phyloP scores from a whole-genome alignment of 805 yeast genomes.

The Myxozyma udenii region DNA sequence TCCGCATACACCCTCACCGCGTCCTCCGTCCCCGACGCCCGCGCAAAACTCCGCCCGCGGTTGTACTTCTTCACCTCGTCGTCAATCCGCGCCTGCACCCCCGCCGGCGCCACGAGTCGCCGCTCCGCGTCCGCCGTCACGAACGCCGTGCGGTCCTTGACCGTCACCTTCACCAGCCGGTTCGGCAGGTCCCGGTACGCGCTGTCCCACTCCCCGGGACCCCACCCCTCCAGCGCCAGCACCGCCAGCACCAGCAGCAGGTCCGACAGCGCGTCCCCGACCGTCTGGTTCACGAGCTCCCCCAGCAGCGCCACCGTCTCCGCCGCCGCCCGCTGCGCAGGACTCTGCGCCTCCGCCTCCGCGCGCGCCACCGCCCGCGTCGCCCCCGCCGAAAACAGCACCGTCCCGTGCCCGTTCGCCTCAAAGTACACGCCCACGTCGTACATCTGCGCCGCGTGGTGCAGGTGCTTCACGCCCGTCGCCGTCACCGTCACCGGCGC shows the following conservation, averaged over 20 bases:
- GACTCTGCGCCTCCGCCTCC: constrained; percentile 40
- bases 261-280: constrained; percentile 98
- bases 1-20: constrained; percentile 96
- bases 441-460: constrained; percentile 76
- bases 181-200: constrained; percentile 86
- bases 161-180: constrained; percentile 73
- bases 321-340: constrained; percentile 50
- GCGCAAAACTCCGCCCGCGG: constrained; percentile 81
- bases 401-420: constrained; percentile 99
- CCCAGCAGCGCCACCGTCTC: constrained; percentile 58
- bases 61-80: constrained; percentile 52
- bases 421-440: constrained; percentile 95
- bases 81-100: constrained; percentile 74
- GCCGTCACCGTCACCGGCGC: constrained; percentile 85
- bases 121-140: constrained; percentile 90
- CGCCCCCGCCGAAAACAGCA: constrained; percentile 63
- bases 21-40: constrained; percentile 97
- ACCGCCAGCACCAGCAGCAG: constrained; percentile 72
- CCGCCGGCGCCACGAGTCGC: constrained; percentile 67
- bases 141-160: constrained; percentile 74
- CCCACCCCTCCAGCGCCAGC: constrained; percentile 52
- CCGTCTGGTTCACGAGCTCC: constrained; percentile 86
- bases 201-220: constrained; percentile 69
- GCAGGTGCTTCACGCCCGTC: constrained; percentile 95
- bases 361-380: constrained; percentile 38